phyloP scores from a whole-genome alignment of 1,139 yeast genomes.

The Arxiozyma slooffiae region DNA sequence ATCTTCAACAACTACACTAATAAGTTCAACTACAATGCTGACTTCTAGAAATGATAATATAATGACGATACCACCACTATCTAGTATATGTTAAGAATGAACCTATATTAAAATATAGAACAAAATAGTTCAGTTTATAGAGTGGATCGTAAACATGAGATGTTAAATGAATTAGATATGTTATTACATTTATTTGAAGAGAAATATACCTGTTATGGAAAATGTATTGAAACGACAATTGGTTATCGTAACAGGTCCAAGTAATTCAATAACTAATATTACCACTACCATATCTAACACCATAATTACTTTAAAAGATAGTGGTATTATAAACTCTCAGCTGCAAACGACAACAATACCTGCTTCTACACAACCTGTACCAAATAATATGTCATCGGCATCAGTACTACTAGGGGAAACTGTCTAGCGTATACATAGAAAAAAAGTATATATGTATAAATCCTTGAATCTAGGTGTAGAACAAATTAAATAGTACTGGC shows the following conservation, averaged over 20 bases:
- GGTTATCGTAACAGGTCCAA: neutral
- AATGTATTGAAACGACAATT: conserved; percentile 22
- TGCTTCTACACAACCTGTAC: neutral
- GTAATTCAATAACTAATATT: too few species aligned
- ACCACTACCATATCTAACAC: neutral
- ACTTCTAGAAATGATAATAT: neutral
- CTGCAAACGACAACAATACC: neutral
- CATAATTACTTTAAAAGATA: neutral
- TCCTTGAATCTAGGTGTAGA: too few species aligned
- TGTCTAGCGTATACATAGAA: neutral
- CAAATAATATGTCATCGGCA: neutral
- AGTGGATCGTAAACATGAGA: conserved; percentile 25
- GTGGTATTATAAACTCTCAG: neutral
- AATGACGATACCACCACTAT: conserved; percentile 22
- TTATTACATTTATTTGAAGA: conserved; percentile 26
- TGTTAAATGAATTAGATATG: conserved; percentile 23
- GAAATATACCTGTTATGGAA: conserved; percentile 25
- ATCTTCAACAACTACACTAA: neutral
- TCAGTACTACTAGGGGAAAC: neutral
- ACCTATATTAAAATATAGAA: conserved; percentile 24
- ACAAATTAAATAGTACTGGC: too few species aligned
- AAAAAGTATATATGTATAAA: too few species aligned
- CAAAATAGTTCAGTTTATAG: conserved; percentile 10
- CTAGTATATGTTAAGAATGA: conserved; percentile 21
- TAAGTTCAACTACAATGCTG: too few species aligned